These are phyloP conservation scores for Earliella scabrosa DNA, from an alignment of 1,284 basidiomycete species.

Conservation along the genomic window DNA sequence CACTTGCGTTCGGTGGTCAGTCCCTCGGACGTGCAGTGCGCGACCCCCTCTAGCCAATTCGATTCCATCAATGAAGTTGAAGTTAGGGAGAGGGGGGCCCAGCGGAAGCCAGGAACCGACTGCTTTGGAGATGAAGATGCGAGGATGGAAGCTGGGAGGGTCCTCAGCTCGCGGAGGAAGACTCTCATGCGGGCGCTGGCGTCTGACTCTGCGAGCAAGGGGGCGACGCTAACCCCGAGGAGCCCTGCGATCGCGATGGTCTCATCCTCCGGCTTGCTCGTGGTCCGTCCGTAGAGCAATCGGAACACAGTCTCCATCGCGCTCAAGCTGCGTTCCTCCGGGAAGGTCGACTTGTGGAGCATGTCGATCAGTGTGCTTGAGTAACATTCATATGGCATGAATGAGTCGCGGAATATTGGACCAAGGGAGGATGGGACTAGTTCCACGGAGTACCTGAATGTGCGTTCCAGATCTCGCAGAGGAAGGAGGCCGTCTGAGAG, in stretches of 20 bases:
- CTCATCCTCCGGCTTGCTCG: slow-evolving; percentile 19
- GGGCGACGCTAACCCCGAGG: neutral
- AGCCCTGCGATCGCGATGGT: slow-evolving; percentile 14
- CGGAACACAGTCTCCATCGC: slow-evolving; percentile 2
- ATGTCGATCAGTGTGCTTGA: no score
- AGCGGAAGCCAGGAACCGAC: neutral
- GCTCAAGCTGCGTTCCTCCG: no score
- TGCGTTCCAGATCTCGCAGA: neutral
- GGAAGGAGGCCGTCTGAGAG: neutral
- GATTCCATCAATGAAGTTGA: neutral
- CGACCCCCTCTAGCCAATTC: neutral
- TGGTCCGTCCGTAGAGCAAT: slow-evolving; percentile 4
- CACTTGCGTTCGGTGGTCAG: neutral
- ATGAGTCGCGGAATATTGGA: no score
- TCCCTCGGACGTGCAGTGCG: neutral
- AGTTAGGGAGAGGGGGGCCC: neutral
- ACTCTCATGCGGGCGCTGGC: slow-evolving; percentile 1
- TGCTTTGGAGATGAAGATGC: neutral
- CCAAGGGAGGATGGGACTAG: no score
- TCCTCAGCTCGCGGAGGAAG: neutral
- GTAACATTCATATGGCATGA: no score
- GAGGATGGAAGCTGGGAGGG: neutral
- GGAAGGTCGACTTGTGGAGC: no score
- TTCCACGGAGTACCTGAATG: neutral
- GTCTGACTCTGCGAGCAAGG: slow-evolving; percentile 1